Conservation (phyloP, 805 yeast genomes). For the Candida rishiriensis region DNA sequence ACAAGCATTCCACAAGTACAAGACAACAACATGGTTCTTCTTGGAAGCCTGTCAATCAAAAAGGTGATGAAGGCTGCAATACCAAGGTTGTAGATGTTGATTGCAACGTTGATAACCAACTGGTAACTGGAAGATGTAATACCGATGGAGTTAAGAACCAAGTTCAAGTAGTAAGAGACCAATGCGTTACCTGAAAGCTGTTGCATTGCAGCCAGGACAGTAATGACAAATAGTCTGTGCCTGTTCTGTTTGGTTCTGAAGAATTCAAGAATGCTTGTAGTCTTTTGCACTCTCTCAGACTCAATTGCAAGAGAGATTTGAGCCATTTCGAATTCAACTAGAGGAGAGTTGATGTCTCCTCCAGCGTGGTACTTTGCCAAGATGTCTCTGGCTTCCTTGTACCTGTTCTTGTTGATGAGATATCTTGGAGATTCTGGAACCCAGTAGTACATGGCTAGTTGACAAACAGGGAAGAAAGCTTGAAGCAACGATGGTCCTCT, state of each 20-base stretch:
- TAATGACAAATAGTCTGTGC: slow-evolving; percentile 32
- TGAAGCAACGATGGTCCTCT: slow-evolving; percentile 48
- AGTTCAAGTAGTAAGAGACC: slow-evolving; percentile 39
- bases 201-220: slow-evolving; percentile 29
- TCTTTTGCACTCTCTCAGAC: slow-evolving; percentile 26
- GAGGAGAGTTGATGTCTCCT: slow-evolving; percentile 12
- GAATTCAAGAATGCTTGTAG: slow-evolving; percentile 29
- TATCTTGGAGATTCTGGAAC: slow-evolving; percentile 39
- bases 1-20: slow-evolving; percentile 35
- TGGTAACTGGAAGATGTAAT: slow-evolving; percentile 42
- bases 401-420: slow-evolving; percentile 28
- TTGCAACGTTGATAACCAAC: slow-evolving; percentile 47
- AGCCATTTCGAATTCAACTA: too few relatives aligned
- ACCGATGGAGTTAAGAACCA: slow-evolving; percentile 49
- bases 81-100: slow-evolving; percentile 43
- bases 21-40: slow-evolving; percentile 34
- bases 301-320: not conserved
- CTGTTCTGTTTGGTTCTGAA: slow-evolving; percentile 34
- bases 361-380: slow-evolving; percentile 35
- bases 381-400: slow-evolving; percentile 30
- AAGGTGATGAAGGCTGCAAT: slow-evolving; percentile 29
- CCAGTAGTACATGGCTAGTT: slow-evolving; percentile 28
- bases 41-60: slow-evolving; percentile 27
- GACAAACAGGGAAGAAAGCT: slow-evolving; percentile 40
- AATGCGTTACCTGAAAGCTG: slow-evolving; percentile 42